phyloP scores from a whole-genome alignment of 129 eudicot species.

The Tanacetum coccineum region DNA sequence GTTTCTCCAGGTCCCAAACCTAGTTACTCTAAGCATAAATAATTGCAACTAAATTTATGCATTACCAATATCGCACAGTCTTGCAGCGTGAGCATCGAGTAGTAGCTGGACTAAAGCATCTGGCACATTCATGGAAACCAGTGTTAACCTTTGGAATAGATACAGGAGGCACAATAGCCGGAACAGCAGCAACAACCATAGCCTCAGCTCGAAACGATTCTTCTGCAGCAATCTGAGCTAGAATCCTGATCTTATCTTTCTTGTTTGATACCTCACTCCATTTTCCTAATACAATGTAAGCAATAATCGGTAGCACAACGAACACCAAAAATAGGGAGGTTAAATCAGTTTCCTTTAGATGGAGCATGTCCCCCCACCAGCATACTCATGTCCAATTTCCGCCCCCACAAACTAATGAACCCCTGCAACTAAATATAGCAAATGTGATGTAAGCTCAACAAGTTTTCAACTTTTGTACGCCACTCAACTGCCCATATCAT shows the following conservation, averaged over 20 bases:
- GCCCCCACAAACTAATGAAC: slow-evolving; percentile 17
- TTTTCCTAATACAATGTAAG: slow-evolving; percentile 80
- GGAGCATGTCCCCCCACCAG: slow-evolving; percentile 85
- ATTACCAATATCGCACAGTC: slow-evolving; percentile 83
- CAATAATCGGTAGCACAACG: slow-evolving; percentile 74
- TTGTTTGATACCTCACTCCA: slow-evolving; percentile 74
- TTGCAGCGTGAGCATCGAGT: slow-evolving; percentile 97
- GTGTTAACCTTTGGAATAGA: slow-evolving; percentile 37
- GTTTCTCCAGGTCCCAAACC: too few species aligned
- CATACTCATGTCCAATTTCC: slow-evolving; percentile 79
- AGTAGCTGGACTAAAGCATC: slow-evolving; percentile 63
- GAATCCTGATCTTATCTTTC: slow-evolving; percentile 56
- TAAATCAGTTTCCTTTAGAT: slow-evolving; percentile 80
- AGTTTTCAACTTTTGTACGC: not conserved
- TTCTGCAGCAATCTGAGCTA: slow-evolving; percentile 52
- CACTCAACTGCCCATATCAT: not conserved
- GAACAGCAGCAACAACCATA: slow-evolving; percentile 44
- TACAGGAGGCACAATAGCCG: slow-evolving; percentile 42
- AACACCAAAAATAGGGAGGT: slow-evolving; percentile 66
- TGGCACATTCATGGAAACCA: slow-evolving; percentile 63
- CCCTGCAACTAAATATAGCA: slow-evolving; percentile 20
- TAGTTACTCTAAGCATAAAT: too few species aligned
- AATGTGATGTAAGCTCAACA: slow-evolving; percentile 15
- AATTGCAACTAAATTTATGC: not conserved
- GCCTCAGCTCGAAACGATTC: slow-evolving; percentile 53